Evolutionary conservation across 805 yeast species (phyloP), one percentile per base, ranked within the genome.

Genomic region (Candida nemodendra): DNA sequence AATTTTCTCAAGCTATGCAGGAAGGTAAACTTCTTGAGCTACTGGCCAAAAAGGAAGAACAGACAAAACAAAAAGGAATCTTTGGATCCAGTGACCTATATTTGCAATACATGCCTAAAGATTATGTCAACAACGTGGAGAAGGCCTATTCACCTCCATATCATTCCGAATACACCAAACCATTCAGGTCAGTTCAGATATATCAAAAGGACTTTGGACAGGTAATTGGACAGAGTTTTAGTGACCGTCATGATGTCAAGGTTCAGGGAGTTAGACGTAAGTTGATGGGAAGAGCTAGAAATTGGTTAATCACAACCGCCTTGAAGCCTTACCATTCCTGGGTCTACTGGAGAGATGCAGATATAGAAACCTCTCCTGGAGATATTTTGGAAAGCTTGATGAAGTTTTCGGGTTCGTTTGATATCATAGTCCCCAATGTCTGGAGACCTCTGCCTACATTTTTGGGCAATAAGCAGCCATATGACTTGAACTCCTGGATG

Each of bases 371-470:
- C n/a, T 79, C 85, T 48, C 90, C 91, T 0, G 88, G 87, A 5
- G 71, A 81, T 28, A 81, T 85, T 33, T 76, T 85, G 44, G 80
- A 85, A 60, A 81, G 75, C 53, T 66, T 85, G 63, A 84, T 85
- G 91, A 71, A 74, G 45, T 69, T 68, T 45, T 44, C 56, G 18
- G 67, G 62, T 38, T 74, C 76, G 47, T 81, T 71, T 55, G 95
- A 85, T 54, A 84, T 85, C 12, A 70, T 85, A 59, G 81, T 83
- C 27, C 95, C 88, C 19, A 88, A 93, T 56, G 96, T 93, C 23
- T 93, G 99, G 99, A 74, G 99, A 52, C 99, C 98, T 2, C 71
- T 93, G 44, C 99, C 99, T 2, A 83, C 81, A 31, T 93, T 90
- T 64, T 74, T 93, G 45, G 95, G 93, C 14, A 77, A 78, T 47